Base-by-base conservation (phyloP, 108 stramenopile species). In the Cyclotella cryptica region DNA sequence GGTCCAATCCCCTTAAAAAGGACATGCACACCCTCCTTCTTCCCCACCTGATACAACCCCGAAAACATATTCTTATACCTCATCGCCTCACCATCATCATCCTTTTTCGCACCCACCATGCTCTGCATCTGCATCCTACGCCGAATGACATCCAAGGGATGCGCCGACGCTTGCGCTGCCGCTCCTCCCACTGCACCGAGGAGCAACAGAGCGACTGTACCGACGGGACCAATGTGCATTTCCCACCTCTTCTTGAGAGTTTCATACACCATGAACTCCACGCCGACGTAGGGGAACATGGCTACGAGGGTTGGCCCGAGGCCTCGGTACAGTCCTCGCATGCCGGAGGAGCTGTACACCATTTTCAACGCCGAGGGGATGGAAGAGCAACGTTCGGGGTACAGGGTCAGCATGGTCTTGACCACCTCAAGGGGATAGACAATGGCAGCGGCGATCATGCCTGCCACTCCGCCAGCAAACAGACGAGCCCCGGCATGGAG, bases 221-320 rank as follows among this genome's bases (percentile, higher is more conserved):
- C 71, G 1, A 75, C 62, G 10, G 72, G 57, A 19, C 78, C 78
- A 45, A 80, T 69, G 22, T 41, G 27, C 53, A 57, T 60, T 27
- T 80, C 77, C 64, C 66, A 75, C 18, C 74, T 61, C 21, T 71
- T 57, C 45, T 82, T 82, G 35, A 75, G 73, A 17, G 84, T 84
- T 75, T 84, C 84, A 53, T 84, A 84, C 14, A 80, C 69, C 79
- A 80, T 80, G 64, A 84, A 84, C 41, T 84, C 84, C 21, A 84
- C 79, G 0, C 84, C 84, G 0, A 84, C 84, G 24, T 84, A 84
- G 10, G 84, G 84, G 26, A 84, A 84, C 84, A 84, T 84, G 46
- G 84, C 84, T 44, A 84, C 64, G 19, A 84, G 79, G 3, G 84
- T 84, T 10, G 84, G 84, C 45, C 79, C 84, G 17, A 84, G 59